Base-by-base conservation (phyloP, 2,329 filamentous ascomycete genomes). In the Colletotrichum karsti region DNA sequence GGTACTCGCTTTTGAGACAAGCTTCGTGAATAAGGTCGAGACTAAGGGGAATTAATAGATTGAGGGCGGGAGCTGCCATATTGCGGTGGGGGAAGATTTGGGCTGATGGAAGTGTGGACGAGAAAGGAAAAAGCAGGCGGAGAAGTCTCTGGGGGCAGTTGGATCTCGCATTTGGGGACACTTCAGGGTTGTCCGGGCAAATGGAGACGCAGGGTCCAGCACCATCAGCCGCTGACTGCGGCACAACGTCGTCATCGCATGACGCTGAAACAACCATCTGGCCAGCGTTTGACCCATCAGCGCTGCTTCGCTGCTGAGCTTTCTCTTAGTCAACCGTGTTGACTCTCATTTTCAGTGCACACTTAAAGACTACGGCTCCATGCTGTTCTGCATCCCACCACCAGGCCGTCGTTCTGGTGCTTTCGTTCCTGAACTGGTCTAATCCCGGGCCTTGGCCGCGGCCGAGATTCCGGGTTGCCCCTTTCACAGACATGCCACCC, bases 211-310 rank as follows among this genome's bases (percentile, higher is more conserved):
- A 50, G 41, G 48, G 58, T 24, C 58, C 58, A 63, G 58, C 50
- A 55, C 57, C 44, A 53, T 35, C 56, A 50, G 35, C 63, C 33
- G 39, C 41, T 58, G 37, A 33, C 24, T 58, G 41, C 39, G 39
- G 56, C 42, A 41, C 58, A 22, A 28, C 48, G 26, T 56, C 63
- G 63, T 67, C 63, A 67, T 67, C 53, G 59, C 59, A 53, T 30
- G 35, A 63, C 59, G 33, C n/a, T 67, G 64, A 67, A 67, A 67
- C 64, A 53, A 58, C 41, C 59, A 48, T 55, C 60, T 57, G 58
- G 63, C 58, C 63, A 63, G 41, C 42, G 63, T 67, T 63, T 67
- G 63, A 67, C 63, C 63, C 63, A 63, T 67, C 28, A 42, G 9
- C 54, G 15, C 26, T 42, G 26, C 13, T 50, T 18, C n/a, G 46